A percentile compares a stretch with the other conserved stretches of the same genome.
These are phyloP conservation scores for Microsporum audouinii DNA, from an alignment of 2,329 filamentous ascomycete species.

Conservation along the genomic window DNA sequence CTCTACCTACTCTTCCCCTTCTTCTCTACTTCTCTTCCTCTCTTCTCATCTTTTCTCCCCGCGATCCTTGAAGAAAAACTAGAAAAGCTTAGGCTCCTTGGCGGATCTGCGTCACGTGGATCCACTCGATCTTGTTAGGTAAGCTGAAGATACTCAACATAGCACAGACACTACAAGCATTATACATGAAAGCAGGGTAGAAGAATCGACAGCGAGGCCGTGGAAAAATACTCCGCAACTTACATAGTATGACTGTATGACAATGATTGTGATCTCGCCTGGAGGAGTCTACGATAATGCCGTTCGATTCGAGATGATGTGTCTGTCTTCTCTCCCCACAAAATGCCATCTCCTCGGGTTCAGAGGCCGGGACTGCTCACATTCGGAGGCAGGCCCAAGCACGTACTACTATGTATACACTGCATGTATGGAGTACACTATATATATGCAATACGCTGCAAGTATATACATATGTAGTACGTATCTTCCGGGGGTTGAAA, in stretches of 20 bases:
- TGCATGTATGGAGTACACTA: not conserved
- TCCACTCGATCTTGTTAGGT: not conserved
- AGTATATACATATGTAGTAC: too few species aligned
- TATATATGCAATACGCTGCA: too few species aligned
- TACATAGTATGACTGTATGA: not conserved
- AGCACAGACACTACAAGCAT: not conserved
- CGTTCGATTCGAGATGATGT: not conserved
- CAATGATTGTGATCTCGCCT: not conserved
- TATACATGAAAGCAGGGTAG: too few species aligned
- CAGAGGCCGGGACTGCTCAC: constrained; percentile 1
- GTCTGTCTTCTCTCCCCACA: not conserved
- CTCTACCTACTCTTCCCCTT: not conserved
- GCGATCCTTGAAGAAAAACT: not conserved
- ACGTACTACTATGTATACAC: not conserved
- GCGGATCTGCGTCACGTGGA: not conserved
- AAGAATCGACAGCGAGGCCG: too few species aligned
- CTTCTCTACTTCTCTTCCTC: not conserved
- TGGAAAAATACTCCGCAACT: not conserved
- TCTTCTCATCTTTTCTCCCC: not conserved
- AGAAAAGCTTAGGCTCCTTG: constrained; percentile 1
- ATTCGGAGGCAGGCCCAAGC: not conserved
- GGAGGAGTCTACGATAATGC: not conserved
- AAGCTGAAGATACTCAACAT: not conserved
- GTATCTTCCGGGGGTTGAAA: not conserved
- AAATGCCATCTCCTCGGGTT: not conserved